Evolutionary conservation across 495 filamentous ascomycete species (phyloP).

Genomic region (Aspergillus ostianus): DNA sequence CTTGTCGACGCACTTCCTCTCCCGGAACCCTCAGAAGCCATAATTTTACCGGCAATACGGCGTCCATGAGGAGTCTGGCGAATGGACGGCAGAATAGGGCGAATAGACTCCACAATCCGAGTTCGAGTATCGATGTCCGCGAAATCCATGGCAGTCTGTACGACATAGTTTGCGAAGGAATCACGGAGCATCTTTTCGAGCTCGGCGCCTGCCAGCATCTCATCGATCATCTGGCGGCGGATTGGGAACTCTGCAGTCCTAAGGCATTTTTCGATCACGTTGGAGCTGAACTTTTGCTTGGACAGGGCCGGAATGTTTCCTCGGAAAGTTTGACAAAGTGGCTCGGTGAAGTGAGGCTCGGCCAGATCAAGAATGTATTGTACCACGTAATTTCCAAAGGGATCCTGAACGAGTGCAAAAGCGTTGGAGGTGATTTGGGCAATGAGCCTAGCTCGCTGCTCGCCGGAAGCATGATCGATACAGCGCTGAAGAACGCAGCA

Average conservation of each 20-base stretch:
- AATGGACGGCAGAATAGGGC: conserved; percentile 77
- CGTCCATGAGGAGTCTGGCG: conserved; percentile 89
- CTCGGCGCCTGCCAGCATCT: conserved; percentile 72
- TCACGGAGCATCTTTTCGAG: conserved; percentile 86
- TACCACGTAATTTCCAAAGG: conserved; percentile 97
- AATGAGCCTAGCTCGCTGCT: conserved; percentile 85
- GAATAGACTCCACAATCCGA: conserved; percentile 75
- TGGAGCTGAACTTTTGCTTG: conserved; percentile 98
- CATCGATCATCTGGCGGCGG: conserved; percentile 77
- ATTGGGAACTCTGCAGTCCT: conserved; percentile 68
- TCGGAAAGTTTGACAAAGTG: conserved; percentile 73
- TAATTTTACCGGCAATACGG: conserved; percentile 84
- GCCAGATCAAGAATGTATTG: conserved; percentile 96
- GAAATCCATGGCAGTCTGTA: conserved; percentile 93
- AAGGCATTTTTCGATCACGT: conserved; percentile 97
- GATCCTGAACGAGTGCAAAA: conserved; percentile 84
- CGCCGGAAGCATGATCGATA: conserved; percentile 91
- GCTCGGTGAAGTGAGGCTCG: conserved; percentile 78
- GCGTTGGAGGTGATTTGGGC: conserved; percentile 79
- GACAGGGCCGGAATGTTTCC: conserved; percentile 74
- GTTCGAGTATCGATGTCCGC: conserved; percentile 67
- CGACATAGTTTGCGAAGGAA: conserved; percentile 93
- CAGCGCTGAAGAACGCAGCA: conserved; percentile 98
- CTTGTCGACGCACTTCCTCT: conserved; percentile 34
- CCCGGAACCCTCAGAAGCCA: conserved; percentile 38